These are phyloP conservation scores for Botrytis sinoallii DNA, from an alignment of 2,329 filamentous ascomycete genomes.

Conservation along the genomic window DNA sequence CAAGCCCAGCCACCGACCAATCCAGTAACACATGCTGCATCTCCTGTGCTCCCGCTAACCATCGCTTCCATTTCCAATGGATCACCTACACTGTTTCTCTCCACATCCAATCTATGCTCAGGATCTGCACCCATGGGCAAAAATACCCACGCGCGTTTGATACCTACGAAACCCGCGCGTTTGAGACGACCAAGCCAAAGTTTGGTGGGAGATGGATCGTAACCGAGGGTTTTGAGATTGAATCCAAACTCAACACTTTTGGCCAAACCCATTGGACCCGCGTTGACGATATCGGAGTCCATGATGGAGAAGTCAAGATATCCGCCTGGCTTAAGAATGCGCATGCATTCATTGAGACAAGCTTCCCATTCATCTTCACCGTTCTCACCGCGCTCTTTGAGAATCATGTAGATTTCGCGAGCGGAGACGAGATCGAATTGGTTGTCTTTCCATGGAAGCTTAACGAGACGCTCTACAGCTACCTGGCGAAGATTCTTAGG, in stretches of 20 bases:
- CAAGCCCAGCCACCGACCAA: constrained; percentile 85
- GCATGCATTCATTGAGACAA: constrained; percentile 80
- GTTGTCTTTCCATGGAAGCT: constrained; percentile 78
- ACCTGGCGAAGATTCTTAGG: constrained; percentile 85
- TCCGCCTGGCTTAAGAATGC: constrained; percentile 84
- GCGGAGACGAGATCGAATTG: constrained; percentile 92
- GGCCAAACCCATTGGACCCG: constrained; percentile 74
- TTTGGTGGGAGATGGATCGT: constrained; percentile 81
- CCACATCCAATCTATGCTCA: constrained; percentile 42
- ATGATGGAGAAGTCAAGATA: constrained; percentile 88
- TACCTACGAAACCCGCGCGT: constrained; percentile 72
- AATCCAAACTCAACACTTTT: constrained; percentile 91
- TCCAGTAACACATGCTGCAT: constrained; percentile 72
- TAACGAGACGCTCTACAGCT: constrained; percentile 71
- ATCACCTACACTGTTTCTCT: constrained; percentile 40
- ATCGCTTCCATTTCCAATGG: constrained; percentile 59
- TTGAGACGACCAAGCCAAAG: constrained; percentile 72
- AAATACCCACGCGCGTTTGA: constrained; percentile 84
- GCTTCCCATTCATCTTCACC: constrained; percentile 82
- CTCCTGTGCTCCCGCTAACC: constrained; percentile 65
- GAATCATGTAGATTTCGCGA: constrained; percentile 77
- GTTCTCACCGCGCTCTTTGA: constrained; percentile 69
- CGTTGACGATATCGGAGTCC: constrained; percentile 85
- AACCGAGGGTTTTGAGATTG: constrained; percentile 82
- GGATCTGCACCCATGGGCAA: constrained; percentile 71